phyloP scores from a whole-genome alignment of 2,329 filamentous ascomycete species.

The Verticillium tricorpus region DNA sequence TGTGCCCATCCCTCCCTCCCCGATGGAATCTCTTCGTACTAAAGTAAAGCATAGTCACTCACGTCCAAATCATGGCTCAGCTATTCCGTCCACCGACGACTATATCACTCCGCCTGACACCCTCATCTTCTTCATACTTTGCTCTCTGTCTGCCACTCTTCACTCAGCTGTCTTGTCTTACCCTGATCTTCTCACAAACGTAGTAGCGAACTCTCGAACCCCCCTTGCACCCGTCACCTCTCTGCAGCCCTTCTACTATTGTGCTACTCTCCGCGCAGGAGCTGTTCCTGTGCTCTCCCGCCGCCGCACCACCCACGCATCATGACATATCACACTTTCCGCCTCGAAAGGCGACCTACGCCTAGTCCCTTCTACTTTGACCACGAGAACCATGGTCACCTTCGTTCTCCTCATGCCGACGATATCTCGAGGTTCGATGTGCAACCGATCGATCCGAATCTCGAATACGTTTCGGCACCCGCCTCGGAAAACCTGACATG shows the following conservation, averaged over 20 bases:
- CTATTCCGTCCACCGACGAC: background rate
- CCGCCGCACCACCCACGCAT: background rate
- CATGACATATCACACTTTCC: background rate
- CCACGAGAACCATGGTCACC: background rate
- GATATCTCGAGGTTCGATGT: background rate
- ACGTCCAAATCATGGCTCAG: background rate
- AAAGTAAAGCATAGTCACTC: background rate
- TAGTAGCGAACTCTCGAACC: too few relatives aligned
- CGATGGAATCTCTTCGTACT: background rate
- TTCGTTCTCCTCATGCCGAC: background rate
- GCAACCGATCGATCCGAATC: background rate
- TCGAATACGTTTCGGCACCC: background rate
- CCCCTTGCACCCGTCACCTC: background rate
- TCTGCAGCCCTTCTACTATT: background rate
- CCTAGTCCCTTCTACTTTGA: background rate
- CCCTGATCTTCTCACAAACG: background rate
- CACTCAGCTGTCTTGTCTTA: background rate
- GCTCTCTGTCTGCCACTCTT: background rate
- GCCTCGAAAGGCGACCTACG: background rate
- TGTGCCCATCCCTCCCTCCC: background rate
- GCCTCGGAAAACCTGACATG: background rate
- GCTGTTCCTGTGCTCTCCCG: background rate
- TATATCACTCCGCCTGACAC: background rate
- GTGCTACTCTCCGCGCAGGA: background rate
- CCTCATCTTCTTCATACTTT: background rate